These are phyloP conservation scores for Aciculoconidium aculeatum DNA, from an alignment of 805 yeast genomes.

Conservation along the genomic window DNA sequence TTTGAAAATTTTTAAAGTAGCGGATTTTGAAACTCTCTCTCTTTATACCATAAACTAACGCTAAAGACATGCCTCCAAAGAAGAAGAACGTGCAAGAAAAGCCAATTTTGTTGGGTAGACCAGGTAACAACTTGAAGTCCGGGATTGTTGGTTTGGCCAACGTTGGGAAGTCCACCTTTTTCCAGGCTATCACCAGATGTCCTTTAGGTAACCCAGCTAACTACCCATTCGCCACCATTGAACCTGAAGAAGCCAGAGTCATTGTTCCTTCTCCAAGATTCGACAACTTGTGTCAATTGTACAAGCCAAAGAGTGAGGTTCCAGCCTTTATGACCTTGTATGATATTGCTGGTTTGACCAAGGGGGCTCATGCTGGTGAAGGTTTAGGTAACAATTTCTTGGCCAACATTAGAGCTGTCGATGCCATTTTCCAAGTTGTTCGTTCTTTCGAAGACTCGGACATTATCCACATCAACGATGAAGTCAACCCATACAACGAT, in stretches of 20 bases:
- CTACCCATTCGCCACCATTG: slow-evolving; percentile 96
- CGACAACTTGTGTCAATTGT: slow-evolving; percentile 66
- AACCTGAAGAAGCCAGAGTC: slow-evolving; percentile 97
- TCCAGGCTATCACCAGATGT: slow-evolving; percentile 92
- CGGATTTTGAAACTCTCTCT: neutral
- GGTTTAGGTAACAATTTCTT: slow-evolving; percentile 97
- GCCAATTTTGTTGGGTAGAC: slow-evolving; percentile 77
- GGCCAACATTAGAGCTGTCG: slow-evolving; percentile 94
- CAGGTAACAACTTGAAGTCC: slow-evolving; percentile 41
- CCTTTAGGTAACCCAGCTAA: slow-evolving; percentile 96
- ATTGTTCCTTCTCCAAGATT: slow-evolving; percentile 88
- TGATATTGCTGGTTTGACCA: slow-evolving; percentile 97
- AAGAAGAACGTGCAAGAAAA: slow-evolving; percentile 58
- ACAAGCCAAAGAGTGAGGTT: slow-evolving; percentile 77
- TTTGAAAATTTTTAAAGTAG: slow-evolving; percentile 1
- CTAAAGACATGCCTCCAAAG: slow-evolving; percentile 63
- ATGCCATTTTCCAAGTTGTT: slow-evolving; percentile 96
- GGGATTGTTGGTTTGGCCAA: slow-evolving; percentile 96
- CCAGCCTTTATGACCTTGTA: slow-evolving; percentile 91
- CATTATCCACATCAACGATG: slow-evolving; percentile 91
- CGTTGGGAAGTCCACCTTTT: slow-evolving; percentile 95
- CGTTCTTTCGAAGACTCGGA: slow-evolving; percentile 98
- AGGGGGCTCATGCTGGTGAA: slow-evolving; percentile 95
- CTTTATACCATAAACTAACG: slow-evolving; percentile 4
- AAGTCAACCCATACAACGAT: slow-evolving; percentile 90